These are phyloP conservation scores for Lentinula aciculospora DNA, from an alignment of 768 basidiomycete genomes.

Conservation along the genomic window DNA sequence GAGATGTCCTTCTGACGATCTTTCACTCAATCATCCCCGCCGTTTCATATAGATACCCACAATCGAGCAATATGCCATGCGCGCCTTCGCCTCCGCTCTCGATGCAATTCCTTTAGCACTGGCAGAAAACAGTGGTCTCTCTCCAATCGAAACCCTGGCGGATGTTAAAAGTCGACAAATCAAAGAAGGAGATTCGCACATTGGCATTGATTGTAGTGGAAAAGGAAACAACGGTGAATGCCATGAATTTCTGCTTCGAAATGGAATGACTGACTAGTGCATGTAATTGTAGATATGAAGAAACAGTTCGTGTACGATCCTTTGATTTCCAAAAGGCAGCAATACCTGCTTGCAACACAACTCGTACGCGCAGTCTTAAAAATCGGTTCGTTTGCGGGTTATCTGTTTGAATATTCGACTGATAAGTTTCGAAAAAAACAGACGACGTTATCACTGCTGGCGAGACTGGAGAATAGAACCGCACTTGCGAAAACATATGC, in stretches of 20 bases:
- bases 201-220: constrained; percentile 92
- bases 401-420: constrained; percentile 1
- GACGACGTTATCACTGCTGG: constrained; percentile 79
- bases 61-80: constrained; percentile 99
- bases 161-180: constrained; percentile 93
- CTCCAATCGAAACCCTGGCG: constrained; percentile 95
- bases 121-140: constrained; percentile 95
- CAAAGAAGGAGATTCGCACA: constrained; percentile 71
- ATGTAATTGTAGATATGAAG: constrained; percentile 87
- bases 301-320: constrained; percentile 97
- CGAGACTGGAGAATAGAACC: constrained; percentile 56
- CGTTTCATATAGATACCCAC: constrained; percentile 66
- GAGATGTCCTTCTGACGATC: neutral
- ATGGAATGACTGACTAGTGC: constrained; percentile 98
- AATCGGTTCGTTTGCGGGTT: constrained; percentile 60
- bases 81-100: constrained; percentile 93
- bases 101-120: constrained; percentile 95
- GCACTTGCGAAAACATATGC: too few species aligned
- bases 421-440: constrained; percentile 20
- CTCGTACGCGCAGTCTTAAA: constrained; percentile 84
- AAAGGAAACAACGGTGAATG: constrained; percentile 74
- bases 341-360: constrained; percentile 96
- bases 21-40: neutral
- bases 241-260: constrained; percentile 40
- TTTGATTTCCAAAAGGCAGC: constrained; percentile 94